Conservation (phyloP, 2,329 filamentous ascomycete species). For the Alternaria panax region DNA sequence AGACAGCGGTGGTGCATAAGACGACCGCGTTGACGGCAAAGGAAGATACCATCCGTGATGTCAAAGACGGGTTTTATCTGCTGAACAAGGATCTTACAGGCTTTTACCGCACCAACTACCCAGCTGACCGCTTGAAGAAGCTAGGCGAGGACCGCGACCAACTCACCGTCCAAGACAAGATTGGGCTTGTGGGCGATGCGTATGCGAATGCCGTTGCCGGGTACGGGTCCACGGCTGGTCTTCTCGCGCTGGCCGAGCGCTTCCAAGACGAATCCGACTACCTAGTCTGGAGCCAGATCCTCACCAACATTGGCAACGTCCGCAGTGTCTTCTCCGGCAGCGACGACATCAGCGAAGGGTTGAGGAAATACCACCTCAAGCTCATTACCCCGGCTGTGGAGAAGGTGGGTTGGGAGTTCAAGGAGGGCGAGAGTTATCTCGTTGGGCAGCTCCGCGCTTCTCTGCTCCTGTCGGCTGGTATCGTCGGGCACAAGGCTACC, state of each 20-base stretch:
- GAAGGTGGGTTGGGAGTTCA: conserved; percentile 84
- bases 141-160: conserved; percentile 78
- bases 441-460: conserved; percentile 82
- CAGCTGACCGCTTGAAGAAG: conserved; percentile 79
- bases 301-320: conserved; percentile 76
- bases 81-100: conserved; percentile 89
- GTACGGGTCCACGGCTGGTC: conserved; percentile 78
- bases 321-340: conserved; percentile 87
- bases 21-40: conserved; percentile 76
- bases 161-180: conserved; percentile 86
- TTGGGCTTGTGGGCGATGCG: conserved; percentile 88
- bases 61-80: conserved; percentile 88
- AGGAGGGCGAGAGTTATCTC: conserved; percentile 80
- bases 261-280: conserved; percentile 83
- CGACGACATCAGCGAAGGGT: conserved; percentile 71
- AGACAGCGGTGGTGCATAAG: conserved; percentile 67
- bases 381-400: conserved; percentile 78
- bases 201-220: conserved; percentile 89
- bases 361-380: conserved; percentile 81
- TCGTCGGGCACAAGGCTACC: conserved; percentile 76
- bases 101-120: conserved; percentile 93
- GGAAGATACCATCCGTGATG: conserved; percentile 75
- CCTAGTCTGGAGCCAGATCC: conserved; percentile 83
- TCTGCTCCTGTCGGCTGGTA: conserved; percentile 77
- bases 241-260: conserved; percentile 85